These are phyloP conservation scores for Nakaseomyces delphensis DNA, from an alignment of 1,139 yeast species.

Conservation along the genomic window DNA sequence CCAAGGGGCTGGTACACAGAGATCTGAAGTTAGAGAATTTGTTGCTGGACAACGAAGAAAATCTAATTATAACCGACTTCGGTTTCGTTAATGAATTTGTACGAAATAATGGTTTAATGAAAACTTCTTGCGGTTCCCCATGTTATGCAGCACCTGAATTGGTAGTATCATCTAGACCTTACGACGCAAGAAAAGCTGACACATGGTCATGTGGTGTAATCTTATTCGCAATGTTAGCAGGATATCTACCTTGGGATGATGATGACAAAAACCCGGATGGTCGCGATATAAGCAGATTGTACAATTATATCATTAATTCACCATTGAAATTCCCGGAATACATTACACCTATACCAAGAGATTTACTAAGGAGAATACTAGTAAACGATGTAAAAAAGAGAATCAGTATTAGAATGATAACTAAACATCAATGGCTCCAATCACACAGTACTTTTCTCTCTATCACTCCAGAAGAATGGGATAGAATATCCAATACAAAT, in stretches of 20 bases:
- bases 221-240: slow-evolving; percentile 95
- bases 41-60: slow-evolving; percentile 56
- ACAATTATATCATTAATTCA: slow-evolving; percentile 83
- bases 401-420: slow-evolving; percentile 56
- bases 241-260: slow-evolving; percentile 95
- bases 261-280: slow-evolving; percentile 97
- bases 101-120: slow-evolving; percentile 69
- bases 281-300: slow-evolving; percentile 78
- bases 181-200: slow-evolving; percentile 89
- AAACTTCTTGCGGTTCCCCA: slow-evolving; percentile 95
- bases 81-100: slow-evolving; percentile 88
- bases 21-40: slow-evolving; percentile 70
- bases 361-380: slow-evolving; percentile 71
- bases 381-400: slow-evolving; percentile 65
- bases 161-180: slow-evolving; percentile 76
- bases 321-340: slow-evolving; percentile 94
- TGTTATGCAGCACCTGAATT: slow-evolving; percentile 98
- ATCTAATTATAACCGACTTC: slow-evolving; percentile 65
- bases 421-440: slow-evolving; percentile 80
- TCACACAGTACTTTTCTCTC: slow-evolving; percentile 80
- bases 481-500: slow-evolving; percentile 38
- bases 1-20: slow-evolving; percentile 60
- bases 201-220: slow-evolving; percentile 97
- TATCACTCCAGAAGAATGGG: slow-evolving; percentile 90
- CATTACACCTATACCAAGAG: slow-evolving; percentile 85